Evolutionary conservation across 2,329 filamentous ascomycete genomes (phyloP).

Genomic region (Talaromyces sp.): DNA sequence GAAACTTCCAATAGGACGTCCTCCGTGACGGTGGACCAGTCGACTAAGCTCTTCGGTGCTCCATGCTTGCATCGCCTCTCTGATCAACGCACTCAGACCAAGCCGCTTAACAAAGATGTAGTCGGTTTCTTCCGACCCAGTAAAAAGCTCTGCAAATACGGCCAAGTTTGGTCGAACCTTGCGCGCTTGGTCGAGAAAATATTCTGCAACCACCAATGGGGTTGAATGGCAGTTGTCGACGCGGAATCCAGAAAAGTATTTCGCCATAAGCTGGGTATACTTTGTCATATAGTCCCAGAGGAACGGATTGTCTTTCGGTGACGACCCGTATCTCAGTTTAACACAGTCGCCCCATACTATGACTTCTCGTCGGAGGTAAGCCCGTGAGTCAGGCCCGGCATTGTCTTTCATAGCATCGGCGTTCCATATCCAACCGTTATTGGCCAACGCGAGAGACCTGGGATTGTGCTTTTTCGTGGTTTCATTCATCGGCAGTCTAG

Average conservation of each 20-base stretch:
- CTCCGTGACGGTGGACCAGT: conserved; percentile 88
- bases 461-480: conserved; percentile 71
- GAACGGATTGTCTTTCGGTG: conserved; percentile 81
- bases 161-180: conserved; percentile 81
- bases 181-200: conserved; percentile 90
- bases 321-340: conserved; percentile 83
- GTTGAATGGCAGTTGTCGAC: conserved; percentile 99
- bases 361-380: conserved; percentile 93
- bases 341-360: conserved; percentile 99
- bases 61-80: conserved; percentile 98
- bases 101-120: conserved; percentile 93
- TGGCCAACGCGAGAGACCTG: conserved; percentile 75
- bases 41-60: conserved; percentile 88
- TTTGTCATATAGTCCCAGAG: conserved; percentile 94
- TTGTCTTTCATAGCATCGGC: conserved; percentile 93
- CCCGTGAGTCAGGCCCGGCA: conserved; percentile 79
- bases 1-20: conserved; percentile 92
- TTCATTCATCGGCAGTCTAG: conserved; percentile 74
- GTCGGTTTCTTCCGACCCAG: conserved; percentile 91
- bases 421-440: conserved; percentile 99
- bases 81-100: conserved; percentile 84
- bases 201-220: conserved; percentile 87
- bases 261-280: conserved; percentile 88
- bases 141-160: conserved; percentile 92
- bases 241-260: conserved; percentile 89